Percentiles rank a stretch among this genome's conserved stretches.
Evolutionary conservation across 371 early-diverging fungal species (phyloP).

Genomic region (Mortierella sp.): DNA sequence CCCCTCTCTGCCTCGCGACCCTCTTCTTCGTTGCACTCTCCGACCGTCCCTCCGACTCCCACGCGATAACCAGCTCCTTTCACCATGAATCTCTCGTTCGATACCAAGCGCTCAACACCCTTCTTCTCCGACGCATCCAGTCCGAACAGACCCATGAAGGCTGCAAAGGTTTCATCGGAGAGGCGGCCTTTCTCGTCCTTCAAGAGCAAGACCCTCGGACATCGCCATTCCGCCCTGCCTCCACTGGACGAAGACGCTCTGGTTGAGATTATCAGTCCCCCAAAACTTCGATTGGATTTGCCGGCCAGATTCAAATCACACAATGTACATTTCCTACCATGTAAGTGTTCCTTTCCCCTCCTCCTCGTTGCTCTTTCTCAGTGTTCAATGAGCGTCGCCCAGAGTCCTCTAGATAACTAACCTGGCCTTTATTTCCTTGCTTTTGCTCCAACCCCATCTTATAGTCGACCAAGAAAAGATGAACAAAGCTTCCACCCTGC

Average conservation of each 20-base stretch:
- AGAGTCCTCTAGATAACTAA: too few species aligned
- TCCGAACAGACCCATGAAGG: slow-evolving; percentile 4
- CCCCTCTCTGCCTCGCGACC: too few species aligned
- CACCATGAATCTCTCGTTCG: not conserved
- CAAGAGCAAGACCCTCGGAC: slow-evolving; percentile 3
- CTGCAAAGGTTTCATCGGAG: slow-evolving; percentile 4
- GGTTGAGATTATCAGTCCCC: slow-evolving; percentile 9
- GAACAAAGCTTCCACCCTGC: slow-evolving; percentile 14
- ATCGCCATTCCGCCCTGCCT: not conserved
- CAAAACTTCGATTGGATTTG: slow-evolving; percentile 1
- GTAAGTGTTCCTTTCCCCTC: slow-evolving; percentile 14
- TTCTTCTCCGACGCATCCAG: not conserved
- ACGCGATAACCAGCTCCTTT: too few species aligned
- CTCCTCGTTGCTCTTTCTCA: too few species aligned
- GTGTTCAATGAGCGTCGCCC: too few species aligned
- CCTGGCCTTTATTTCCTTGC: too few species aligned
- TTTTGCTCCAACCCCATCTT: too few species aligned
- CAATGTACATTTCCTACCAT: slow-evolving; percentile 24
- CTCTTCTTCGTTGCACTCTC: too few species aligned
- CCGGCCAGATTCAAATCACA: slow-evolving; percentile 1
- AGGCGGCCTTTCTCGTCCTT: not conserved
- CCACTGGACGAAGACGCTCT: slow-evolving; percentile 3
- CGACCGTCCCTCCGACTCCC: too few species aligned
- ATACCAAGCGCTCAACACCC: slow-evolving; percentile 9
- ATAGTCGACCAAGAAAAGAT: slow-evolving; percentile 2